phyloP scores from a whole-genome alignment of 2,329 filamentous ascomycete genomes.

The Cladosporium sp. region DNA sequence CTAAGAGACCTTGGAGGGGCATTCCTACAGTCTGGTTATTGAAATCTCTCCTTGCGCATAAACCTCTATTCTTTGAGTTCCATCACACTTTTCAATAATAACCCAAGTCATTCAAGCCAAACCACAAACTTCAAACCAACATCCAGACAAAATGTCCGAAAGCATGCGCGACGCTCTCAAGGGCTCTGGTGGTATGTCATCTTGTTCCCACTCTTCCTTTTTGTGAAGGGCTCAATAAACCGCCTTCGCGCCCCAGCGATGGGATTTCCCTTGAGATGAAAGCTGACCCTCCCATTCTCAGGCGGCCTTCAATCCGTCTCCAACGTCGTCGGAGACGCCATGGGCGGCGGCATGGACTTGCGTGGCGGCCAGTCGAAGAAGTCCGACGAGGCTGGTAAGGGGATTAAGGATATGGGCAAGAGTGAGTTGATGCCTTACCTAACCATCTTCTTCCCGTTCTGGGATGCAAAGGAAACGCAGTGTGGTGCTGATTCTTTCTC shows the following conservation, averaged over 20 bases:
- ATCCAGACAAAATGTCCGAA: slow-evolving; percentile 17
- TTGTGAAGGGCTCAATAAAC: neutral
- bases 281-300: slow-evolving; percentile 9
- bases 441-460: neutral
- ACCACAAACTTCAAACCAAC: too few relatives aligned
- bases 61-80: too few relatives aligned
- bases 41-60: too few relatives aligned
- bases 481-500: neutral
- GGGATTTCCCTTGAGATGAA: neutral
- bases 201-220: too few relatives aligned
- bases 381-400: slow-evolving; percentile 23
- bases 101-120: too few relatives aligned
- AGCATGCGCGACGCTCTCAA: slow-evolving; percentile 29
- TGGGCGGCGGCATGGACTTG: slow-evolving; percentile 21
- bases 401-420: slow-evolving; percentile 22
- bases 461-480: slow-evolving; percentile 16
- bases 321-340: slow-evolving; percentile 22
- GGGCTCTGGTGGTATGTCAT: slow-evolving; percentile 24
- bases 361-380: slow-evolving; percentile 26
- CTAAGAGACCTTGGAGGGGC: too few relatives aligned
- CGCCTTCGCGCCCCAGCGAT: too few relatives aligned
- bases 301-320: slow-evolving; percentile 26
- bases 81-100: too few relatives aligned
- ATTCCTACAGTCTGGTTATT: too few relatives aligned
- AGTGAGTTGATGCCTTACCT: slow-evolving; percentile 9